Base-by-base conservation (phyloP, 2,329 filamentous ascomycete species). In the Talaromyces amestolkiae region DNA sequence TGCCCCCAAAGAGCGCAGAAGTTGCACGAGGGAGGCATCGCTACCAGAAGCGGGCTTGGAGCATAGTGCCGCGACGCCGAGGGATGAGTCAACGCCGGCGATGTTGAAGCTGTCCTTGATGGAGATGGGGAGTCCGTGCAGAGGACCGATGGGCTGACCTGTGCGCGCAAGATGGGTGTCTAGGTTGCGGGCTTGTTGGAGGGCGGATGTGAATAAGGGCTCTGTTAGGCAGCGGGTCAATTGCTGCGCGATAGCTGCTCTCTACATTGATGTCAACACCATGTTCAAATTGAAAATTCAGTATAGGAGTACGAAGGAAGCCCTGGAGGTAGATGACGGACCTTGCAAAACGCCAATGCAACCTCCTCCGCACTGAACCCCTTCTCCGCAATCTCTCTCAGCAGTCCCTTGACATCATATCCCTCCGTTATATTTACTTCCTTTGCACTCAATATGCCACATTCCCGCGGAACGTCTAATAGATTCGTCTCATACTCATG, bases 111-210 rank as follows among this genome's bases (percentile, higher is more conserved):
- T 79, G 58, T 83, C 79, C 65, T 82, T 84, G 43, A 85, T 67
- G 37, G 78, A 80, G 58, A 90, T 79, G 0, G 87, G 87, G 0
- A 90, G 77, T 7, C 87, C 87, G 70, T 89, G 87, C 0, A 90
- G 78, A 1, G 87, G 86, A 0, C 87, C 87, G 2, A 85, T 71
- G 1, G 82, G 77, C 58, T 73, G 75, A 0, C 77, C 78, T 27
- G 76, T 77, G 45, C 68, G 72, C n/a, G 67, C 64, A 22, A 79
- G 65, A 67, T 85, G 77, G 0, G 75, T 72, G 64, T 87, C 85
- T 0, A 86, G 78, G 24, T 78, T 70, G n/a, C 75, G 72, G 0
- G 84, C 84, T 13, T 78, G 77, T n/a, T 77, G 65, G 0, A 87
- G 45, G 0, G 85, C 86, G 9, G 78, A 70, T 2, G 80, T 76